Evolutionary conservation across 768 basidiomycete species (phyloP).

Genomic region (Podaxis carcinomalis): DNA sequence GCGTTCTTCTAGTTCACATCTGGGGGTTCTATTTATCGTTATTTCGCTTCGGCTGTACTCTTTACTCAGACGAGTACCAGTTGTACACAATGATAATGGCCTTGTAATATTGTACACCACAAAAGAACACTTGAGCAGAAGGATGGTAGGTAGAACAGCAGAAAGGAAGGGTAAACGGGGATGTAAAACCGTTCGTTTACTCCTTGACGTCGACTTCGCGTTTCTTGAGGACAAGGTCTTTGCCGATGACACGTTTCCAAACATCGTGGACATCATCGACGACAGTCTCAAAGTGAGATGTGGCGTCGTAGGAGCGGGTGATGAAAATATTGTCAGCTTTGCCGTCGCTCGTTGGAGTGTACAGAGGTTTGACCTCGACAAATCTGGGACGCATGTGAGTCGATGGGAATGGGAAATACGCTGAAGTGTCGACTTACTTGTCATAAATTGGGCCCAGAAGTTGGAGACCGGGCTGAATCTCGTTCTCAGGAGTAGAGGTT

Average conservation of each 20-base stretch:
- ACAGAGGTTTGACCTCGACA: slow-evolving; percentile 82
- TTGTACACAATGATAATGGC: not conserved
- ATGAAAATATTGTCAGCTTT: slow-evolving; percentile 89
- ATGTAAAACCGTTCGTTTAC: slow-evolving; percentile 18
- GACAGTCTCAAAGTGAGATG: slow-evolving; percentile 98
- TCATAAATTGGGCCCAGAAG: slow-evolving; percentile 91
- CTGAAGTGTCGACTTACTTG: slow-evolving; percentile 55
- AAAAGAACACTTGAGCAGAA: not conserved
- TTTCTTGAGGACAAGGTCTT: slow-evolving; percentile 83
- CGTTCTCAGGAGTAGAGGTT: slow-evolving; percentile 85
- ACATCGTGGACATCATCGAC: slow-evolving; percentile 97
- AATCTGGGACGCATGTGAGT: slow-evolving; percentile 51
- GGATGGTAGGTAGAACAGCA: not conserved
- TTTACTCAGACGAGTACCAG: not conserved
- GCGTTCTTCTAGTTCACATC: slow-evolving; percentile 52
- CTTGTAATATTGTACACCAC: slow-evolving; percentile 7
- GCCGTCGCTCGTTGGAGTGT: slow-evolving; percentile 84
- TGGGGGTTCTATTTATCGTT: slow-evolving; percentile 2
- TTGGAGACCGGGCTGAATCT: slow-evolving; percentile 88
- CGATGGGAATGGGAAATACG: slow-evolving; percentile 10
- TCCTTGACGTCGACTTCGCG: slow-evolving; percentile 67
- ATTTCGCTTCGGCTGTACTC: not conserved
- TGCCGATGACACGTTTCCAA: slow-evolving; percentile 83
- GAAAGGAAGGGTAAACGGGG: not conserved
- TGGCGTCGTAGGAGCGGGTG: slow-evolving; percentile 97